Conservation (phyloP, 2,329 filamentous ascomycete genomes). For the Ramichloridium luteum region DNA sequence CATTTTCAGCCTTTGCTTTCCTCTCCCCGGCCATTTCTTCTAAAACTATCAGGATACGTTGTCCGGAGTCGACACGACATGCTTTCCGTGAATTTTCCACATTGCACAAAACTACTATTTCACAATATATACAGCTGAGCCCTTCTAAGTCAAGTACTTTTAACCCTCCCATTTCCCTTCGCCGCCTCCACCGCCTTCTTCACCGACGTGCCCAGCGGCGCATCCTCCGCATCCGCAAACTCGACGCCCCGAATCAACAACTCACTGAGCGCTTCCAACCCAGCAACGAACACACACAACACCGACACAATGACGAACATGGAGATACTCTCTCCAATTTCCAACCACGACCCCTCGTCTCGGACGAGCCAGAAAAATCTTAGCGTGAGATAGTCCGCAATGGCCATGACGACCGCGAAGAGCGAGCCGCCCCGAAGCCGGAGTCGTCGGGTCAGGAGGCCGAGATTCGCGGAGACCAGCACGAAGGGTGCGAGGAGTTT, state of each 20-base stretch:
- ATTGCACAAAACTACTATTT: too few species aligned
- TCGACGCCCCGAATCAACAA: conserved; percentile 71
- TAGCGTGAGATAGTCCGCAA: conserved; percentile 81
- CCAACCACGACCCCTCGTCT: conserved; percentile 92
- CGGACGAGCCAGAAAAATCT: conserved; percentile 97
- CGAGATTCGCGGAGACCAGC: conserved; percentile 84
- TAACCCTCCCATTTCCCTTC: too few species aligned
- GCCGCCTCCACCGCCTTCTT: too few species aligned
- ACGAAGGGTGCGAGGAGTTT: conserved; percentile 92
- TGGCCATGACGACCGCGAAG: conserved; percentile 88
- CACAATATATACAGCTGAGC: too few species aligned
- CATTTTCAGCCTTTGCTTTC: too few species aligned
- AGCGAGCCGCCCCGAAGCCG: conserved; percentile 77
- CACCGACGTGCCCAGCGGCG: too few species aligned
- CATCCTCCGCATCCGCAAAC: conserved; percentile 34
- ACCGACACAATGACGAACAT: conserved; percentile 89
- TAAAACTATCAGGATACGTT: too few species aligned
- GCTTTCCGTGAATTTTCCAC: too few species aligned
- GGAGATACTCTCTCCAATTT: conserved; percentile 93
- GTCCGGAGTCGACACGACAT: too few species aligned
- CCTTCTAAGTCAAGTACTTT: too few species aligned
- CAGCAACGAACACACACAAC: conserved; percentile 81
- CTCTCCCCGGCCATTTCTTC: too few species aligned
- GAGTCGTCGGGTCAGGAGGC: conserved; percentile 73
- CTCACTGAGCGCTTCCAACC: conserved; percentile 73